Evolutionary conservation across 768 basidiomycete genomes (phyloP), one percentile per base, ranked within the genome.

Genomic region (Russula emetica): DNA sequence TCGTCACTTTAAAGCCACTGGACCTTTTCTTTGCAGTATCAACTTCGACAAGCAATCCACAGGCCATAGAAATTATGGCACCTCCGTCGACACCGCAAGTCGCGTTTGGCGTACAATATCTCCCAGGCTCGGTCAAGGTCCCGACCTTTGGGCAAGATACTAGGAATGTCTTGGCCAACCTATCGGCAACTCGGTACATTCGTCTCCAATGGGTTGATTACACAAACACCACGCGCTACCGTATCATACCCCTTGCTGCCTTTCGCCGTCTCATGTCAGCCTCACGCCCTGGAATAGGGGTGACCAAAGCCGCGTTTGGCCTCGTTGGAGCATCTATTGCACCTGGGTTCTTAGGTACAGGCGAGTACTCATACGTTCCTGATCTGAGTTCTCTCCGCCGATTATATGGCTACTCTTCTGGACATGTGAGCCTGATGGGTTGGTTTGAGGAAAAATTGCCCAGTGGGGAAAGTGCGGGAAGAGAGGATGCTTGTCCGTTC

Each of bases 191-290:
- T 40, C 24, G 26, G 16, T 68, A 54, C 38, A 54, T 89, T 60
- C 85, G 85, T 30, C 70, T 89, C 28, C 80, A 83, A 70, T 91
- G 85, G 85, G 79, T 85, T 10, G 88, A 92, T 70, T 74, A 83
- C 53, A 73, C 74, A 70, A 88, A 88, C 74, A 77, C 74, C 57
- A 74, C 82, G 57, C 81, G 86, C 67, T 84, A 76, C 70, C 85
- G 87, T 40, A 74, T 90, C 66, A 61, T 90, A 22, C 80, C 89
- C 3, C 66, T 82, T 6, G 36, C 75, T 0, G 80, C 85, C 71
- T 86, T 88, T 71, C 62, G 71, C 58, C 79, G 80, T 61, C 76
- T 91, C 9, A 74, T 88, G 32, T 54, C 75, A 0, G 78, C 80
- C 28, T 54, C 74, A 5, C 79, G 86, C 34, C 84, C 87, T 3